Base-by-base conservation (phyloP, 1,139 yeast species). In the Kazachstania sp. region DNA sequence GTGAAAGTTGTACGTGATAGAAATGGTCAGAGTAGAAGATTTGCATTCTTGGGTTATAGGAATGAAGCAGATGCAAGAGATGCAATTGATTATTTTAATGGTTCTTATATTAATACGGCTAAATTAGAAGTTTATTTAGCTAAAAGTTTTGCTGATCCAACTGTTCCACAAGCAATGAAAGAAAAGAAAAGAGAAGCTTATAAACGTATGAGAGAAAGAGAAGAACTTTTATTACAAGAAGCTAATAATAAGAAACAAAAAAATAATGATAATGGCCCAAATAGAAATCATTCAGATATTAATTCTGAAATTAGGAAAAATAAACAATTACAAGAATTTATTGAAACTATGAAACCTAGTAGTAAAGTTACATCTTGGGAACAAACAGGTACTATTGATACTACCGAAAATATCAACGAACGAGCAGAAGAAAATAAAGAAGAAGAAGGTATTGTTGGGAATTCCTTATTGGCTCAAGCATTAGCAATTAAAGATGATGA, bases 11-110 rank as follows among this genome's bases (percentile, higher is more conserved):
- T 88, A 78, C 82, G 78, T 57, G 84, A 83, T 54, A 75, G 83
- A 56, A 79, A 78, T 56, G 98, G 98, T 32, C 85, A 83, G 60
- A 85, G 95, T 13, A 78, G 99, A 66, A 73, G 95, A 55, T 94
- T 94, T 72, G 97, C 96, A 13, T 92, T 92, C 60, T 72, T 94
- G 49, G 99, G 99, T 0, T 92, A 77, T 66, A 83, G 79, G 59
- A 73, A 79, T 15, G 73, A 70, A 26, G 74, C 69, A 5, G 95
- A 86, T 60, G 98, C 98, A 0, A 78, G 74, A 45, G 75, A 73
- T 43, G 96, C 97, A 0, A 92, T 83, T 6, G 72, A 71, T 43
- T 87, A 77, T 65, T 92, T 85, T 66, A 72, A 94, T 67, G 75
- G 77, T 15, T 77, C 95, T 1, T 92, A 81, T 61, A 79, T 92